Base-by-base conservation (phyloP, 257 asterid genomes). In the Forsythia suspensa region DNA sequence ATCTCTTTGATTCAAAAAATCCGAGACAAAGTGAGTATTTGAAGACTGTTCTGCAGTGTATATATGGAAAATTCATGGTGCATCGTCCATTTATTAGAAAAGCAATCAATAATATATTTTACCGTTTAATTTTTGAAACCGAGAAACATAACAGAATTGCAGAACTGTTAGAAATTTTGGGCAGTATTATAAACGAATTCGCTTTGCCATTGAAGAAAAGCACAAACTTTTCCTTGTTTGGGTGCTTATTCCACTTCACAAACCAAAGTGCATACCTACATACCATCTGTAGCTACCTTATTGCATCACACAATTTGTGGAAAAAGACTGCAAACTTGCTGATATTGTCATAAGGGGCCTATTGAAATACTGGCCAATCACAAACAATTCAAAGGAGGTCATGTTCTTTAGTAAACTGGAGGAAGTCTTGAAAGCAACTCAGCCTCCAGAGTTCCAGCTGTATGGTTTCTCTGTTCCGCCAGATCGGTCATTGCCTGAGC, bases 11-110 rank as follows among this genome's bases (percentile, higher is more conserved):
- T 82, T 92, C 98, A 5, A 97, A 94, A 80, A 97, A 94, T 83
- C 98, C 96, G n/a, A 84, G 98, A 81, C 97, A 94, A 86, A 86
- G 98, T 72, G 97, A 94, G 89, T 92, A 94, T 85, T 82, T 94
- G 72, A 94, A 94, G 86, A 91, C 97, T 20, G 96, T 92, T 66
- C 84, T 94, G 39, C 98, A 94, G 78, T 93, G 97, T n/a, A 85
- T 94, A 69, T 94, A 94, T 74, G 98, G 98, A 21, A 92, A 92
- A 84, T 94, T 94, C 86, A 94, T 94, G 97, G 98, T 94, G 76
- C 97, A 94, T 80, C 98, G 97, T 48, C 98, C 97, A 2, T 94
- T 89, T 86, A 89, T 94, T 72, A 85, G 98, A 75, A 94, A 92
- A 83, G 76, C 96, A 6, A 92, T 94, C 83, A 92, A 92, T 89